Percentiles rank a stretch among this genome's conserved stretches.
Conservation (phyloP, 75 land plant genomes). For the Cryptomeria japonica region DNA sequence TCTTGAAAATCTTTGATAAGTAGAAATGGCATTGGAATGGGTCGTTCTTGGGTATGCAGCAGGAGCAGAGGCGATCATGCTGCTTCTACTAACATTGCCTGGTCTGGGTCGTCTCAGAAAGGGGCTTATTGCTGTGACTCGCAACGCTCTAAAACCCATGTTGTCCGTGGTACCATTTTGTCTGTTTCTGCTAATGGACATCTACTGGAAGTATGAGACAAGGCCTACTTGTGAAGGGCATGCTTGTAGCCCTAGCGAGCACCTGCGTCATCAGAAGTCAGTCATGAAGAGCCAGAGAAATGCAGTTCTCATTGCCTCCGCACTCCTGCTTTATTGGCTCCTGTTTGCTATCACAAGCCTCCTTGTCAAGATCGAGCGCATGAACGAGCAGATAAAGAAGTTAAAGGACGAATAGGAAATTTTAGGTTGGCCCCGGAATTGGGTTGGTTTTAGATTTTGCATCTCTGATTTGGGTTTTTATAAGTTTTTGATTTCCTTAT, state of each 20-base stretch:
- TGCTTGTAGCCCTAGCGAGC: slow-evolving; percentile 55
- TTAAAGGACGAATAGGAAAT: slow-evolving; percentile 33
- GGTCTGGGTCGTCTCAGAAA: slow-evolving; percentile 73
- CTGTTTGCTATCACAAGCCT: slow-evolving; percentile 59
- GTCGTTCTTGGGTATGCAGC: slow-evolving; percentile 76
- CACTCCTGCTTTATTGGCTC: slow-evolving; percentile 79
- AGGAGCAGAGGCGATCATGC: slow-evolving; percentile 80
- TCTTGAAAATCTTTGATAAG: neutral
- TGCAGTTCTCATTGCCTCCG: slow-evolving; percentile 60
- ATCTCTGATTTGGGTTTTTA: neutral
- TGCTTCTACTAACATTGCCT: slow-evolving; percentile 77
- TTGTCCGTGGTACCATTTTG: slow-evolving; percentile 81
- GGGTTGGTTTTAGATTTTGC: neutral
- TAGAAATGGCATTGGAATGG: slow-evolving; percentile 86
- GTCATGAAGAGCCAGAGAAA: slow-evolving; percentile 83
- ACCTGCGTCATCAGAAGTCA: slow-evolving; percentile 66
- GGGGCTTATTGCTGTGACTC: slow-evolving; percentile 75
- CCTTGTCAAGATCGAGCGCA: slow-evolving; percentile 50
- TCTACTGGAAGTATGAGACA: slow-evolving; percentile 97
- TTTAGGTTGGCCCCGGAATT: neutral
- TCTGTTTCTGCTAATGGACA: slow-evolving; percentile 82
- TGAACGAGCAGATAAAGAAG: slow-evolving; percentile 52
- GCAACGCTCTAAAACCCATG: slow-evolving; percentile 80
- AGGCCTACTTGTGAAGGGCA: slow-evolving; percentile 48
- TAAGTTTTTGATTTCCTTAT: neutral